Conservation (phyloP, 805 yeast genomes). For the Metschnikowia bowlesiae region DNA sequence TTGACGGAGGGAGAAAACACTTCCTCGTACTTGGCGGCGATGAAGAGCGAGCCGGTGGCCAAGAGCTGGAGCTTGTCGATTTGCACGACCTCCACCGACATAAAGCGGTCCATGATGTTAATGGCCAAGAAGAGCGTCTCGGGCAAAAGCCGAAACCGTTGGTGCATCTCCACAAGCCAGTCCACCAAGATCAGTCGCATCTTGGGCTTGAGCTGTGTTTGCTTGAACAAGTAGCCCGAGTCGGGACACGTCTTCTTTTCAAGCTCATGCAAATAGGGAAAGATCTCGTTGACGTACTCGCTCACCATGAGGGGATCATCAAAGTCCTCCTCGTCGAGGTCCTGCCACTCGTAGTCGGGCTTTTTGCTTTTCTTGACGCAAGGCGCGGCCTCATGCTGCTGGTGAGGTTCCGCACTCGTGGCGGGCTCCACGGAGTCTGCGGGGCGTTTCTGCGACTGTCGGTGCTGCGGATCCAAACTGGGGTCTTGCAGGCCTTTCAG, state of each 20-base stretch:
- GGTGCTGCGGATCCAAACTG: conserved; percentile 15
- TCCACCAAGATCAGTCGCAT: conserved; percentile 88
- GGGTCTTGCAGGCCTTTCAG: not conserved
- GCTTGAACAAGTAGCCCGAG: conserved; percentile 60
- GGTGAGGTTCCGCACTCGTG: too few relatives aligned
- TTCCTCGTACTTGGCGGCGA: conserved; percentile 93
- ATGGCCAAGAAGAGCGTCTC: conserved; percentile 82
- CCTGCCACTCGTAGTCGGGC: conserved; percentile 60
- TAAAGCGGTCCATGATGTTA: conserved; percentile 82
- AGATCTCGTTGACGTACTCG: conserved; percentile 87
- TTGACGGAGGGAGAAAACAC: conserved; percentile 81
- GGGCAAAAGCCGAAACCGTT: conserved; percentile 74
- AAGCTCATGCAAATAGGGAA: conserved; percentile 67
- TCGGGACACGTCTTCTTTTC: conserved; percentile 74
- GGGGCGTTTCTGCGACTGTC: conserved; percentile 47
- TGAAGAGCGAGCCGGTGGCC: conserved; percentile 80
- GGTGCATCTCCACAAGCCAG: conserved; percentile 89
- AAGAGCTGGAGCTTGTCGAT: conserved; percentile 77
- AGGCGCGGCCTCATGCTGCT: conserved; percentile 4
- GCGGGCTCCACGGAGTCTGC: conserved; percentile 26
- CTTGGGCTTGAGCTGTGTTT: conserved; percentile 66
- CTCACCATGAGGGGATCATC: conserved; percentile 83
- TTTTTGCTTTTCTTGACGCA: conserved; percentile 35
- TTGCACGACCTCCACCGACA: conserved; percentile 68
- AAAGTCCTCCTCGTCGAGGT: conserved; percentile 62